A percentile compares a stretch with the other conserved stretches of the same genome.
These are phyloP conservation scores for Sarocladiaceae sp. DNA, from an alignment of 2,329 filamentous ascomycete species.

Conservation along the genomic window DNA sequence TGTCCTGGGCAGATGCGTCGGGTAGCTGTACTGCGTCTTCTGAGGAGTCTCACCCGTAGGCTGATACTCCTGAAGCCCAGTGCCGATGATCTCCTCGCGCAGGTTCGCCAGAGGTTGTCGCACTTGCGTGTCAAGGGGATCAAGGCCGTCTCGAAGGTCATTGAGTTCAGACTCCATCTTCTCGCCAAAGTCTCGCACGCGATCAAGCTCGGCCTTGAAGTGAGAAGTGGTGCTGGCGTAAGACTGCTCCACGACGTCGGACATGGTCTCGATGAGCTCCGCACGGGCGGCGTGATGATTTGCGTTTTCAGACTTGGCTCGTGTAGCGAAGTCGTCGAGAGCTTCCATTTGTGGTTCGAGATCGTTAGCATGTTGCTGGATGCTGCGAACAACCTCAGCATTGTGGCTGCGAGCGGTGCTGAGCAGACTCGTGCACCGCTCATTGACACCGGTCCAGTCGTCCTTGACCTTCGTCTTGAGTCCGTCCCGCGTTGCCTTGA, in stretches of 20 bases:
- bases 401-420: slow-evolving; percentile 82
- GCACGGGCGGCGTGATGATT: slow-evolving; percentile 68
- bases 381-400: slow-evolving; percentile 82
- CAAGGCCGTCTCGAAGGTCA: slow-evolving; percentile 56
- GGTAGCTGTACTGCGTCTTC: slow-evolving; percentile 77
- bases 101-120: slow-evolving; percentile 68
- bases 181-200: slow-evolving; percentile 63
- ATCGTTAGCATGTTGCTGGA: slow-evolving; percentile 83
- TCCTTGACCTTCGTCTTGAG: slow-evolving; percentile 80
- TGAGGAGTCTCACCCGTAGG: slow-evolving; percentile 84
- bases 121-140: slow-evolving; percentile 55
- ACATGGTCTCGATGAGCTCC: slow-evolving; percentile 61
- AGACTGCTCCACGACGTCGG: slow-evolving; percentile 65
- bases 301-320: slow-evolving; percentile 76
- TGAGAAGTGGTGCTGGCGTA: slow-evolving; percentile 68
- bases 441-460: slow-evolving; percentile 78
- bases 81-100: slow-evolving; percentile 61
- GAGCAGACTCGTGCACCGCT: slow-evolving; percentile 80
- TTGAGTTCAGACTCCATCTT: slow-evolving; percentile 60
- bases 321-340: slow-evolving; percentile 83
- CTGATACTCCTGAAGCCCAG: slow-evolving; percentile 71
- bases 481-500: slow-evolving; percentile 68
- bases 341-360: slow-evolving; percentile 86
- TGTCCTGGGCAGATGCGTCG: slow-evolving; percentile 74
- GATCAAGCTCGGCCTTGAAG: slow-evolving; percentile 63